phyloP scores from a whole-genome alignment of 495 filamentous ascomycete genomes.

The Tetracladium setigerum region DNA sequence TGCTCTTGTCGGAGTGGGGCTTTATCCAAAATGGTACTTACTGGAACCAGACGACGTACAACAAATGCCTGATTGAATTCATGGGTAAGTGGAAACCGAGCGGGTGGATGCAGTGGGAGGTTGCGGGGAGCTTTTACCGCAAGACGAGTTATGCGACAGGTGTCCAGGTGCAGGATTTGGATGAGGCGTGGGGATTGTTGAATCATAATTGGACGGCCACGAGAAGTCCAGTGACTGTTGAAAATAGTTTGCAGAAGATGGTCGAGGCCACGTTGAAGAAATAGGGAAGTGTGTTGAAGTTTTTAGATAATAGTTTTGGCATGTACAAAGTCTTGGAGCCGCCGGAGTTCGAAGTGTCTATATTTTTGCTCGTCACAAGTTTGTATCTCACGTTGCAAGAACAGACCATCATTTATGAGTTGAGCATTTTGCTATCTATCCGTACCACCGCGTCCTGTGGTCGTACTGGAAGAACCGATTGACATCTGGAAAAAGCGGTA shows the following conservation, averaged over 20 bases:
- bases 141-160: constrained; percentile 31
- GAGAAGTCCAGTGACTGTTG: constrained; percentile 22
- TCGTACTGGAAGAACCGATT: too few species aligned
- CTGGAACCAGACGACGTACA: constrained; percentile 23
- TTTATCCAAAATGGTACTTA: constrained; percentile 9
- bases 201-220: constrained; percentile 28
- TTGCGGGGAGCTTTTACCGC: constrained; percentile 39
- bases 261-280: constrained; percentile 16
- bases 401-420: too few species aligned
- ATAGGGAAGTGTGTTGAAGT: background rate
- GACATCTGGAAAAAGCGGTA: too few species aligned
- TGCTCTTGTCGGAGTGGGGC: constrained; percentile 37
- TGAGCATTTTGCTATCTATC: too few species aligned
- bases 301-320: background rate
- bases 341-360: too few species aligned
- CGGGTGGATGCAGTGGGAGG: constrained; percentile 37
- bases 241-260: constrained; percentile 20
- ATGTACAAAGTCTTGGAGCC: too few species aligned
- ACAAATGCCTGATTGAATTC: constrained; percentile 26
- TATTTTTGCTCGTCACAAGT: too few species aligned
- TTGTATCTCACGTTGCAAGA: too few species aligned
- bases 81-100: constrained; percentile 25
- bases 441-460: too few species aligned
- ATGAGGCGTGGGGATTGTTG: constrained; percentile 34
- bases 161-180: constrained; percentile 34